Evolutionary conservation across 2,329 filamentous ascomycete species (phyloP).

Genomic region (Dichotomopilus funicola): DNA sequence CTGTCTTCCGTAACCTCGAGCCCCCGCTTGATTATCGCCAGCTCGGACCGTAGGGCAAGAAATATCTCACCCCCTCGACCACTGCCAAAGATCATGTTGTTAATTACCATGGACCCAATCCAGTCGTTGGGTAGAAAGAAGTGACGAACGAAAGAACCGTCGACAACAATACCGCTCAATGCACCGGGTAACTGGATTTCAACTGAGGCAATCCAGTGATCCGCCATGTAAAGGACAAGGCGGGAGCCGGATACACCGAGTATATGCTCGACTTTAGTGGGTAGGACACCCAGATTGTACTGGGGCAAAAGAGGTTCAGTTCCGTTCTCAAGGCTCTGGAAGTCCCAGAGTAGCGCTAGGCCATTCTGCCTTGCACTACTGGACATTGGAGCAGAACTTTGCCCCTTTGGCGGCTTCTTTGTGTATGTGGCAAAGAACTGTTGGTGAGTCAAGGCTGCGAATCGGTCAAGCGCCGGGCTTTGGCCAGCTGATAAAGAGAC

Average conservation of each 20-base stretch:
- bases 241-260: slow-evolving; percentile 1
- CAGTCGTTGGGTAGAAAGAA: slow-evolving; percentile 25
- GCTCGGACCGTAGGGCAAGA: slow-evolving; percentile 12
- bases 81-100: slow-evolving; percentile 10
- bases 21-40: slow-evolving; percentile 20
- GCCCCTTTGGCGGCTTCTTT: too few relatives aligned
- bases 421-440: too few relatives aligned
- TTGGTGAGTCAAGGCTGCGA: too few relatives aligned
- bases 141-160: slow-evolving; percentile 13
- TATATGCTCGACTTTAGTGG: not conserved
- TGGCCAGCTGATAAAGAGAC: too few relatives aligned
- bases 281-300: not conserved
- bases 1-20: slow-evolving; percentile 19
- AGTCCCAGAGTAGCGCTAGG: not conserved
- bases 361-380: too few relatives aligned
- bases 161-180: not conserved
- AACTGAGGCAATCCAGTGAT: slow-evolving; percentile 27
- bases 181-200: slow-evolving; percentile 4
- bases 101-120: slow-evolving; percentile 8
- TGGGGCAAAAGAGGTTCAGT: not conserved
- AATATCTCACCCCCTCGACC: slow-evolving; percentile 15
- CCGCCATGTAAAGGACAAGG: slow-evolving; percentile 60
- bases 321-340: not conserved
- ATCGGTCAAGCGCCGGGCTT: too few relatives aligned
- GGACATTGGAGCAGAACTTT: too few relatives aligned